phyloP scores from a whole-genome alignment of 352 stramenopile species.

The Phytophthora ramorum region DNA sequence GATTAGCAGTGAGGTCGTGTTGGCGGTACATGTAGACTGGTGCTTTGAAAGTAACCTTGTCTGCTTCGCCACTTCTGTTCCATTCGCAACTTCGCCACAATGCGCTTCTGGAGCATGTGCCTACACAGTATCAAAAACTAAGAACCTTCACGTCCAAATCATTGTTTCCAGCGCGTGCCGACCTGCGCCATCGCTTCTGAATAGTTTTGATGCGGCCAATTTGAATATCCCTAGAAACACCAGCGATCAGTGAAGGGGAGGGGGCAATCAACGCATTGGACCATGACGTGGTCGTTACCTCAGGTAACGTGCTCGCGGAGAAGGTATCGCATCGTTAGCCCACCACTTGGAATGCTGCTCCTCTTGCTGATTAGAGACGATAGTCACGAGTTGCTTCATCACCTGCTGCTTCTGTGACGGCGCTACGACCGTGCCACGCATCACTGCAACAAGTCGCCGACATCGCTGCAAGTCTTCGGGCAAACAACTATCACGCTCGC shows the following conservation, averaged over 20 bases:
- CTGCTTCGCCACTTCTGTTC: constrained; percentile 39
- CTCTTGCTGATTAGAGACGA: constrained; percentile 10
- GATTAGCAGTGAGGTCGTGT: no score
- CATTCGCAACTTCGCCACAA: constrained; percentile 23
- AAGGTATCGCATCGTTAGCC: neutral
- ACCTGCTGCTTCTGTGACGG: constrained; percentile 51
- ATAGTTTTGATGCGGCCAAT: constrained; percentile 18
- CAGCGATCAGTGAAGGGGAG: neutral
- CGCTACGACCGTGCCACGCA: constrained; percentile 54
- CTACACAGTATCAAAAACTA: neutral
- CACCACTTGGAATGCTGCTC: neutral
- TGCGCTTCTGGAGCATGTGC: constrained; percentile 21
- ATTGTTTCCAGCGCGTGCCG: neutral
- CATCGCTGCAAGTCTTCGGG: constrained; percentile 57
- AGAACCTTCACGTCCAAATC: neutral
- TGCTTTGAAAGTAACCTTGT: constrained; percentile 24
- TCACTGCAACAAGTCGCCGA: constrained; percentile 54
- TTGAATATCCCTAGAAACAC: constrained; percentile 8
- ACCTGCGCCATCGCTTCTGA: constrained; percentile 29
- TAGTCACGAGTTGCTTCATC: constrained; percentile 34
- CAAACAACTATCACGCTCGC: constrained; percentile 13
- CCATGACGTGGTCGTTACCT: constrained; percentile 12
- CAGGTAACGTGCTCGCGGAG: constrained; percentile 42
- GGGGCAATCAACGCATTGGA: neutral
- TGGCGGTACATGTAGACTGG: no score